Base-by-base conservation (phyloP, 164 flowering plant species). In the Piper betle region DNA sequence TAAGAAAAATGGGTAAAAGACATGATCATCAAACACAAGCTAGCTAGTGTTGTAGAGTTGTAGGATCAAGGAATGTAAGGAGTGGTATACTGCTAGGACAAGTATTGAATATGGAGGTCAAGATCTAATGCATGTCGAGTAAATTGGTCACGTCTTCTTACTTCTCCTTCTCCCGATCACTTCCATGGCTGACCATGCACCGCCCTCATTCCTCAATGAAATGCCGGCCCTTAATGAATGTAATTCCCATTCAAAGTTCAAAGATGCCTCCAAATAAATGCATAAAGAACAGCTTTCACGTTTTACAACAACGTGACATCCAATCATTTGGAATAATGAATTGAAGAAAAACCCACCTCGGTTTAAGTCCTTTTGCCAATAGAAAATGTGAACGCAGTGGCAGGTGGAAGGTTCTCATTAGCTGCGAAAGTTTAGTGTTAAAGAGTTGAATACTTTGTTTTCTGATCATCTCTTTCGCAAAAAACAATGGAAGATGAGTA, bases 151-250 rank as follows among this genome's bases (percentile, higher is more conserved):
- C 33, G 33, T 25, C 33, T 25, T 25, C 33, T 25, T 25, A 17
- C 39, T 55, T 55, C 50, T 46, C 15, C 50, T 46, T 46, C 46
- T 42, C 33, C 57, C 57, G 33, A 25, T 19, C 57, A 55, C 37
- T 55, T 55, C 57, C 58, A 55, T 55, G 39, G 58, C 58, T 33
- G 58, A 55, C 58, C 58, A 39, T 39, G 39, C 58, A 55, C 58
- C 58, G 58, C 33, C 58, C 58, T 25, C 39, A 33, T 19, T n/a
- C 33, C 39, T 9, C 10, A 25, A 46, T 46, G 50, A 46, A 46
- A 15, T 5, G 58, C 37, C 33, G 10, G 33, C 58, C 58, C 33
- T 17, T 1, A 33, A 11, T 55, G 33, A 55, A 55, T 55, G 39
- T 37, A 18, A 61, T 10, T 39, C 48, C 58, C 41, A 53, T 53